phyloP scores from a whole-genome alignment of 176 grass and related monocot genomes.

The Lolium multiflorum region DNA sequence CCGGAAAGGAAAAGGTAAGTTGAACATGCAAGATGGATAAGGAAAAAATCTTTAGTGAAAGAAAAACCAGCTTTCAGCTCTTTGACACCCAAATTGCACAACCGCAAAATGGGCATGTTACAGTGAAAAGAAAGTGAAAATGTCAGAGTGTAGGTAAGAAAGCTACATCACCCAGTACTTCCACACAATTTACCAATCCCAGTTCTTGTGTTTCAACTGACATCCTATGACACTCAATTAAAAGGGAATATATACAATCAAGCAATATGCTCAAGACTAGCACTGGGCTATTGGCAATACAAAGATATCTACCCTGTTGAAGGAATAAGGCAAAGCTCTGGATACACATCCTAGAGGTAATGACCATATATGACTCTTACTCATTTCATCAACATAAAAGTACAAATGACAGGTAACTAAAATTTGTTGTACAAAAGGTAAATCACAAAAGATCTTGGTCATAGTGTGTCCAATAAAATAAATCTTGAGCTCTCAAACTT shows the following conservation, averaged over 20 bases:
- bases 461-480: background rate
- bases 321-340: background rate
- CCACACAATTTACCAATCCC: slow-evolving; percentile 8
- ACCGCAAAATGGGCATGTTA: background rate
- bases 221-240: background rate
- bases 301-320: slow-evolving; percentile 1
- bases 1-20: background rate
- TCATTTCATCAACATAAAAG: background rate
- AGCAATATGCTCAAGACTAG: background rate
- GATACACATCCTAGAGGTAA: background rate
- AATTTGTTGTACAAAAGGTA: slow-evolving; percentile 3
- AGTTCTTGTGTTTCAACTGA: background rate
- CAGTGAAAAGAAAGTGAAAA: slow-evolving; percentile 5
- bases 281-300: background rate
- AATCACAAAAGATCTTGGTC: background rate
- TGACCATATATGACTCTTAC: background rate
- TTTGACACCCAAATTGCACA: background rate
- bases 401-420: background rate
- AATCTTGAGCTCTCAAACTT: background rate
- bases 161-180: slow-evolving; percentile 5
- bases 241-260: background rate
- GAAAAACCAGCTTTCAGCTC: slow-evolving; percentile 14
- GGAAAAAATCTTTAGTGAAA: background rate
- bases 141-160: background rate
- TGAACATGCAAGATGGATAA: slow-evolving; percentile 3